Evolutionary conservation across 2,329 filamentous ascomycete genomes (phyloP).

Genomic region (Knoxdaviesia proteae): DNA sequence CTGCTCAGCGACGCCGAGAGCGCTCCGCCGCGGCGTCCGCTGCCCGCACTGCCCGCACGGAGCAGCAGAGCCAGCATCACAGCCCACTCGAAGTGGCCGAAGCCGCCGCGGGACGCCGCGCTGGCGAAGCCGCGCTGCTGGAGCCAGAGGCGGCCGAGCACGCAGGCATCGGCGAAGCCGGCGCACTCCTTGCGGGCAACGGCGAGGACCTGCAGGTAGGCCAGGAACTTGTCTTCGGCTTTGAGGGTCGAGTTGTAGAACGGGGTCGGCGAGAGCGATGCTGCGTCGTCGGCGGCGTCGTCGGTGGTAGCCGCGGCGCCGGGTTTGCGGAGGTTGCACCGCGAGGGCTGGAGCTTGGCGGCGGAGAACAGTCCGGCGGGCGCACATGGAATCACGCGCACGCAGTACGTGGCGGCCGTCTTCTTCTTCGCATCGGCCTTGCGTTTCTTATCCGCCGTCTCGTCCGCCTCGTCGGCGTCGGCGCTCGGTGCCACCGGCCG

Average conservation of each 20-base stretch:
- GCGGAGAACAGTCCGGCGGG: slow-evolving; percentile 48
- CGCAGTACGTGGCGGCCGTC: slow-evolving; percentile 24
- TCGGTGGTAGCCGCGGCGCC: slow-evolving; percentile 23
- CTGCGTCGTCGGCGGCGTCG: slow-evolving; percentile 10
- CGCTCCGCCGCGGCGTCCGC: slow-evolving; percentile 29
- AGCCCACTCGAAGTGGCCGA: slow-evolving; percentile 85
- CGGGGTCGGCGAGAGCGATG: slow-evolving; percentile 32
- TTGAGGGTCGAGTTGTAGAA: slow-evolving; percentile 80
- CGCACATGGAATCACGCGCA: slow-evolving; percentile 60
- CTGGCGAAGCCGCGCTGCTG: slow-evolving; percentile 66
- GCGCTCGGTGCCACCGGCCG: slow-evolving; percentile 9
- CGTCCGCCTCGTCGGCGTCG: slow-evolving; percentile 3
- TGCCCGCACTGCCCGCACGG: slow-evolving; percentile 32
- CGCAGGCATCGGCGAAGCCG: slow-evolving; percentile 62
- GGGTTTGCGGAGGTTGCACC: slow-evolving; percentile 39
- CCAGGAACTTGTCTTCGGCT: slow-evolving; percentile 50
- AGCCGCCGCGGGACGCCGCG: slow-evolving; percentile 53
- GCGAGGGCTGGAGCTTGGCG: slow-evolving; percentile 45
- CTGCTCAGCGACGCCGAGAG: slow-evolving; percentile 68
- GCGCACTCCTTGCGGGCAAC: slow-evolving; percentile 46
- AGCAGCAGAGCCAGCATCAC: slow-evolving; percentile 61
- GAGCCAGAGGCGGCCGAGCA: slow-evolving; percentile 76
- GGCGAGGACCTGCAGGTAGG: slow-evolving; percentile 59
- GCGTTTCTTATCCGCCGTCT: slow-evolving; percentile 5
- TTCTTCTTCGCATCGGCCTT: slow-evolving; percentile 9